A percentile compares a stretch with the other conserved stretches of the same genome.
These are phyloP conservation scores for Giardia duodenalis DNA, from an alignment of 208 protist species.

Conservation along the genomic window DNA sequence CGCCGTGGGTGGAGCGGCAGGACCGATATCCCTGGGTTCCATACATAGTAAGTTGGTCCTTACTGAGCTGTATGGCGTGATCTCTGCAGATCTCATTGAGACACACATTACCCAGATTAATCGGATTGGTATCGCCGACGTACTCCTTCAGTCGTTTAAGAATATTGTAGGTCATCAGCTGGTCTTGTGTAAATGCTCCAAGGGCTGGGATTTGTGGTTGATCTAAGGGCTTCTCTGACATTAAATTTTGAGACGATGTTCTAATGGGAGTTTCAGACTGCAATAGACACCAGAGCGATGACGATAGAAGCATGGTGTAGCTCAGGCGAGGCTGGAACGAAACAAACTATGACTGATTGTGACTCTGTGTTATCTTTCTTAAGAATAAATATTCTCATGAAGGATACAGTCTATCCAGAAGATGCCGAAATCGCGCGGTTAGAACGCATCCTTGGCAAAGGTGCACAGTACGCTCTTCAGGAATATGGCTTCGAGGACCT, in stretches of 20 bases:
- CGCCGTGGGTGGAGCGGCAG: neutral
- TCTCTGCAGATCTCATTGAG: neutral
- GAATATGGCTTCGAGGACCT: neutral
- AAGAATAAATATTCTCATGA: too few relatives aligned
- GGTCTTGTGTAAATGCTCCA: neutral
- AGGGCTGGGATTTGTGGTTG: too few relatives aligned
- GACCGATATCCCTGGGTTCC: neutral
- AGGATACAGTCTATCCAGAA: too few relatives aligned
- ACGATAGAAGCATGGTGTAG: too few relatives aligned
- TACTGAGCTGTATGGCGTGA: neutral
- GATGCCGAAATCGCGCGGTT: neutral
- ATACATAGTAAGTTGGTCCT: neutral
- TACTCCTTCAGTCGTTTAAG: neutral
- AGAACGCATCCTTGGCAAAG: neutral
- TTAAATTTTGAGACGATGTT: too few relatives aligned
- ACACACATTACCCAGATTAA: neutral
- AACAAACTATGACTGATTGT: too few relatives aligned
- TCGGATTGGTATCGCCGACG: neutral
- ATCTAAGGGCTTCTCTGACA: too few relatives aligned
- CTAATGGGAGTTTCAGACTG: too few relatives aligned
- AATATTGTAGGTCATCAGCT: neutral
- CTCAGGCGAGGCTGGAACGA: too few relatives aligned
- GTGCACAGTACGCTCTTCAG: neutral
- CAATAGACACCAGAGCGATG: too few relatives aligned
- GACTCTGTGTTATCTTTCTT: too few relatives aligned